Evolutionary conservation across 805 yeast species (phyloP), one percentile per base, ranked within the genome.

Genomic region (Teunomyces barrocoloradensis): DNA sequence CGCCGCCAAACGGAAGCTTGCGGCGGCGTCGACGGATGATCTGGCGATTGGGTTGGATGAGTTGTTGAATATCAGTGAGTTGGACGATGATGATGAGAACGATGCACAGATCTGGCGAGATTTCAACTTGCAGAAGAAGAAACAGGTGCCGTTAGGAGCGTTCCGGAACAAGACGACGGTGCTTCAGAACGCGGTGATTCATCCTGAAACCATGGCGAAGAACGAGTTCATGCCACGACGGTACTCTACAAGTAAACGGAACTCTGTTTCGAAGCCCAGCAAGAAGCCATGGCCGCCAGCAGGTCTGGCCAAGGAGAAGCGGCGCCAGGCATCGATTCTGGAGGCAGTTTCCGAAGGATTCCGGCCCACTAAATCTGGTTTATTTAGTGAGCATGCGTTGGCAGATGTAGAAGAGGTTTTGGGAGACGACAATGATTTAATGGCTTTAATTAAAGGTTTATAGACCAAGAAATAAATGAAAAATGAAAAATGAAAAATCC

Each of bases 51-150:
- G 65, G 55, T 66, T 92, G 44, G 96, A 90, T 63, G 97, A 92
- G 59, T 75, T 90, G 49, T 74, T 92, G 58, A 89, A 92, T 63
- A 85, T 92, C 69, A 85, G 92, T 62, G 97, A 88, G 61, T 72
- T 90, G 52, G 96, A 88, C 57, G 88, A 87, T 52, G 75, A 71
- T 44, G 86, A 79, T 46, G 85, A 81, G 25, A 79, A 79, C 49
- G 85, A 81, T 44, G 77, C 69, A 3, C 68, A 65, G 46, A 73
- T 73, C 34, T 73, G 78, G 78, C 52, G 74, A 34, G 77, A 73
- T 48, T 73, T 73, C 64, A 73, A 70, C 55, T 66, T 61, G 56
- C 69, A 65, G 52, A 75, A 60, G 52, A 75, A 60, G 69, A 73
- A 59, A 60, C 60, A 79, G 77, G 61, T 89, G 6, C 97, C 97